Evolutionary conservation across 805 yeast genomes (phyloP).

Genomic region (Kazachstania psychrophila): DNA sequence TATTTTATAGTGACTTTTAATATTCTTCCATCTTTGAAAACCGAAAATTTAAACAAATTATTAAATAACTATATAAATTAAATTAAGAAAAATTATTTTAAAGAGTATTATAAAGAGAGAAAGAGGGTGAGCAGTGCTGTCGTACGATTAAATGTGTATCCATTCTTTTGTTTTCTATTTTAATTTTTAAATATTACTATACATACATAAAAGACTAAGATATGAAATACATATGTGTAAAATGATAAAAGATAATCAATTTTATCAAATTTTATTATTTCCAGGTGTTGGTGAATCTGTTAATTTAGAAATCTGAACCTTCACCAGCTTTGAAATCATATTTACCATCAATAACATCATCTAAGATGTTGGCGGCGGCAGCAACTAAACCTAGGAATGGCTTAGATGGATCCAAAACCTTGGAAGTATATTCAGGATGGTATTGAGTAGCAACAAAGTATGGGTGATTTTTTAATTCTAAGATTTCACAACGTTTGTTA

Average conservation of each 20-base stretch:
- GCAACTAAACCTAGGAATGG: constrained; percentile 96
- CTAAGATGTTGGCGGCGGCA: constrained; percentile 79
- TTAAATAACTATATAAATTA: no score
- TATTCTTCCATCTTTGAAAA: neutral
- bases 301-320: constrained; percentile 6
- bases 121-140: neutral
- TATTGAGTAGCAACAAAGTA: constrained; percentile 93
- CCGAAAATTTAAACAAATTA: neutral
- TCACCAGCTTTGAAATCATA: constrained; percentile 13
- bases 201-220: neutral
- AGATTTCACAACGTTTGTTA: constrained; percentile 86
- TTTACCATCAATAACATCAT: constrained; percentile 44
- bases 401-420: constrained; percentile 91
- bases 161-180: neutral
- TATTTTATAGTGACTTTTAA: neutral
- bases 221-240: neutral
- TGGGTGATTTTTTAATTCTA: constrained; percentile 80
- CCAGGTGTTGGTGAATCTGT: no score
- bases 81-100: neutral
- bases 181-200: neutral
- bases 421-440: constrained; percentile 96
- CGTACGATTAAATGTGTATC: neutral
- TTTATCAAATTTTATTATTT: no score
- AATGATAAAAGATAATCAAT: no score
- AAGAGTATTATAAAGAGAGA: neutral